Evolutionary conservation across 441 rosid genomes (phyloP).

Genomic region (Dalechampia spathulata): DNA sequence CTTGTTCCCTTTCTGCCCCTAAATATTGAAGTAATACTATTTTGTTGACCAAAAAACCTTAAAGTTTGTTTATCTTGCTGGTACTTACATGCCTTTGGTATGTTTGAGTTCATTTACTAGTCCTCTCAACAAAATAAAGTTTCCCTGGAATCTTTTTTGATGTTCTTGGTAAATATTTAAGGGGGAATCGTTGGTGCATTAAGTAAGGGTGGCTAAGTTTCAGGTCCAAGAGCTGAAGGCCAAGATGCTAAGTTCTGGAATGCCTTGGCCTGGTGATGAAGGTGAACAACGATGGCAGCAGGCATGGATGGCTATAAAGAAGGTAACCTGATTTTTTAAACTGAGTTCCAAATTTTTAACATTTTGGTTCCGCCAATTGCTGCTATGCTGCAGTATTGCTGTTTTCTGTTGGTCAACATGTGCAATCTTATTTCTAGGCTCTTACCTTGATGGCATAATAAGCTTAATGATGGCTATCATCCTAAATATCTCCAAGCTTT

Average conservation of each 20-base stretch:
- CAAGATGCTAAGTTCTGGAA: conserved; percentile 71
- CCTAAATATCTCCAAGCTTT: background rate
- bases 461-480: background rate
- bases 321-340: conserved; percentile 37
- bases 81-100: background rate
- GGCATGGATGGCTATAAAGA: conserved; percentile 95
- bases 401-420: background rate
- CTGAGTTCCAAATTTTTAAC: background rate
- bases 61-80: background rate
- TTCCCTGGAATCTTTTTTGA: background rate
- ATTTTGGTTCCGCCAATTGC: background rate
- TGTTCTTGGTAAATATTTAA: background rate
- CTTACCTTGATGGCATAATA: background rate
- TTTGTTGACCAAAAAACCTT: background rate
- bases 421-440: background rate
- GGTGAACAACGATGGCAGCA: conserved; percentile 85
- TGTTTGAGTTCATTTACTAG: conserved; percentile 1
- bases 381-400: background rate
- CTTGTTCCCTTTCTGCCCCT: background rate
- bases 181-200: background rate
- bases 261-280: conserved; percentile 99
- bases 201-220: conserved; percentile 4
- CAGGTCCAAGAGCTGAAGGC: conserved; percentile 84
- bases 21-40: background rate
- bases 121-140: conserved; percentile 4